phyloP scores from a whole-genome alignment of 768 basidiomycete genomes.

The Cystobasidium ongulense region DNA sequence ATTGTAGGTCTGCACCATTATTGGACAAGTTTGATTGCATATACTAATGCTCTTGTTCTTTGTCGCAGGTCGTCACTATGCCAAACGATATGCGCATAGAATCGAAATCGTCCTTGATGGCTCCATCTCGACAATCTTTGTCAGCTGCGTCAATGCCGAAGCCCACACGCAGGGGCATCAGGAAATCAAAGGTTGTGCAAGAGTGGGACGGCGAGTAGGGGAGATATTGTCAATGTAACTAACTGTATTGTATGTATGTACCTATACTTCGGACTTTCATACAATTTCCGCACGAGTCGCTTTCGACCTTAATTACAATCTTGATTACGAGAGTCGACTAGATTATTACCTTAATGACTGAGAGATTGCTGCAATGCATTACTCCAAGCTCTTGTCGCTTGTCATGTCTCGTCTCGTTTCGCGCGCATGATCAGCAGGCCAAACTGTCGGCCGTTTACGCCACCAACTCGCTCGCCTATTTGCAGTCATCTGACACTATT shows the following conservation, averaged over 20 bases:
- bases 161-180: neutral
- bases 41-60: neutral
- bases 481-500: too few relatives aligned
- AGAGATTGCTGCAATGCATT: too few relatives aligned
- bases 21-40: too few relatives aligned
- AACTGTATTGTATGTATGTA: neutral
- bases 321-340: too few relatives aligned
- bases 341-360: too few relatives aligned
- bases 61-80: conserved; percentile 74
- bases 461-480: too few relatives aligned
- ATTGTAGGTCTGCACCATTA: conserved; percentile 57
- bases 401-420: too few relatives aligned
- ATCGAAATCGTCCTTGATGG: conserved; percentile 84
- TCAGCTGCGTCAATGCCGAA: conserved; percentile 17
- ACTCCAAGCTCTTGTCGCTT: too few relatives aligned
- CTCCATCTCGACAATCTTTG: conserved; percentile 58
- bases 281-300: too few relatives aligned
- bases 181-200: conserved; percentile 23
- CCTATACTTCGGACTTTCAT: neutral
- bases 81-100: conserved; percentile 86
- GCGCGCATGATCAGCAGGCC: too few relatives aligned
- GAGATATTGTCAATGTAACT: neutral
- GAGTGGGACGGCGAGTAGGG: conserved; percentile 14
- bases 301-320: too few relatives aligned
- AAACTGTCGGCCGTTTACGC: too few relatives aligned